Evolutionary conservation across 805 yeast species (phyloP).

Genomic region (Kurtzmaniella cleridarum): DNA sequence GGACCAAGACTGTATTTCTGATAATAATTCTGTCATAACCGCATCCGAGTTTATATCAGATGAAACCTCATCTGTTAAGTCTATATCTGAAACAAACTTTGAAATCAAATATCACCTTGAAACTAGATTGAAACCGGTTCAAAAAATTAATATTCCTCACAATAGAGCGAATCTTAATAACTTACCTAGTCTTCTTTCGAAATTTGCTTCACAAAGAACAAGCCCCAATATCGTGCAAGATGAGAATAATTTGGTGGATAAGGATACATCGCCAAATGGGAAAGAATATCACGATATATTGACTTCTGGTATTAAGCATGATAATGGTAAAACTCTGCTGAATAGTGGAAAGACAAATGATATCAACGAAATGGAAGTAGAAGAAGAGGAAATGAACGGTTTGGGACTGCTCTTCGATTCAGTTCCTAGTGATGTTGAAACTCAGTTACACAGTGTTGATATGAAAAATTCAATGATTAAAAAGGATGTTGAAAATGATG

Average conservation of each 20-base stretch:
- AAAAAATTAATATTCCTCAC: constrained; percentile 41
- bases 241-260: constrained; percentile 16
- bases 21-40: not conserved
- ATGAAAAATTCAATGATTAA: no score
- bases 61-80: constrained; percentile 42
- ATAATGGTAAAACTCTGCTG: no score
- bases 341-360: not conserved
- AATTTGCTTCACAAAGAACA: not conserved
- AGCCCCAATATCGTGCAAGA: constrained; percentile 9
- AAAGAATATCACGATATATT: constrained; percentile 1
- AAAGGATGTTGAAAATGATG: no score
- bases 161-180: constrained; percentile 36
- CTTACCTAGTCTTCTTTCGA: constrained; percentile 25
- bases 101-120: constrained; percentile 37
- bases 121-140: constrained; percentile 12
- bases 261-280: constrained; percentile 5
- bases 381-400: constrained; percentile 1
- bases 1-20: constrained; percentile 2
- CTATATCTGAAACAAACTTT: constrained; percentile 47
- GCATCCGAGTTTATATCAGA: constrained; percentile 7
- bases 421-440: constrained; percentile 1
- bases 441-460: not conserved
- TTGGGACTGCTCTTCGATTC: constrained; percentile 6
- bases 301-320: not conserved
- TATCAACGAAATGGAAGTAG: not conserved